Evolutionary conservation across 768 basidiomycete genomes (phyloP), one percentile per base, ranked within the genome.

Genomic region (Scleroderma bovista): DNA sequence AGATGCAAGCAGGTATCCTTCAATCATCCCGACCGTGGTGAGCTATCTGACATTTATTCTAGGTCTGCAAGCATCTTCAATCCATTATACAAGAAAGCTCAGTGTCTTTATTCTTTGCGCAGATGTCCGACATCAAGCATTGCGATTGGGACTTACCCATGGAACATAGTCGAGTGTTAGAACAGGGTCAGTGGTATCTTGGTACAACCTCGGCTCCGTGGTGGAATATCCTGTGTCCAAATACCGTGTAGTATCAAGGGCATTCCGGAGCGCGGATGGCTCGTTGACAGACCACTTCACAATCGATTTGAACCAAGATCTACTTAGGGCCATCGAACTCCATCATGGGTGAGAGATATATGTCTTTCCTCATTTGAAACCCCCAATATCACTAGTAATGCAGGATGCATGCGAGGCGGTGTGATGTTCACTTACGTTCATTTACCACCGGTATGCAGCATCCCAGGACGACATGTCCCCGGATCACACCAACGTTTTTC

Each of bases 181-280:
- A n/a, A n/a, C n/a, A n/a, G n/a, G n/a, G n/a, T n/a, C n/a, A n/a
- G n/a, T n/a, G n/a, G n/a, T n/a, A 33, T 59, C 51, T 19, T 72
- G 70, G 70, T 51, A 62, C 40, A n/a, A 55, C 22, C 52, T 46
- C 10, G 46, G 33, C 19, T 12, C 15, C 37, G 51, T 38, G 51
- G 52, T 12, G 51, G 57, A 23, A 50, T 69, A 19, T 51, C 41
- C 13, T 55, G 66, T 38, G 53, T 53, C 16, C 65, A 63, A 33
- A 47, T 72, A 8, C 65, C 72, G 7, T 71, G 61, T 52, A 49
- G 56, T 17, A 39, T 57, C 37, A 64, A 68, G 29, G 55, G 57
- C 39, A 57, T 72, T 29, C 26, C 26, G 26, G 26, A 29, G 26
- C 26, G 26, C 26, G 4, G 26, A 29, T 9, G 26, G 9, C 26